phyloP scores from a whole-genome alignment of 2,329 filamentous ascomycete species.

The Penicillium sp. region DNA sequence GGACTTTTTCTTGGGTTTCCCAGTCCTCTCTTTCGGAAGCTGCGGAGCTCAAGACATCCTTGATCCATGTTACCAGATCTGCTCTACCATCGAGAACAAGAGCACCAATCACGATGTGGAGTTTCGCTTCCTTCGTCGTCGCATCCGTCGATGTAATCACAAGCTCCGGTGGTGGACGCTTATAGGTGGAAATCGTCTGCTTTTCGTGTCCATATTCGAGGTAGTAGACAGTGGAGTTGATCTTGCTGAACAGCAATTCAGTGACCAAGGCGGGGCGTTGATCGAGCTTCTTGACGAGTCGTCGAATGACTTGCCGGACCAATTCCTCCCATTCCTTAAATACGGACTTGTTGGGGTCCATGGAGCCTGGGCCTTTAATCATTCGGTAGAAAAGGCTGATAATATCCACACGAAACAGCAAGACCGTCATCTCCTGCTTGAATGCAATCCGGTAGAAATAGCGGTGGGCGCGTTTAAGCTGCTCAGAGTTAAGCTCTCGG shows the following conservation, averaged over 20 bases:
- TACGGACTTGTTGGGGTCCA: slow-evolving; percentile 64
- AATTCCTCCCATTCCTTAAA: slow-evolving; percentile 92
- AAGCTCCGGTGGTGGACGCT: slow-evolving; percentile 72
- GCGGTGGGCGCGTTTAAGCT: slow-evolving; percentile 87
- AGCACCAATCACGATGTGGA: slow-evolving; percentile 75
- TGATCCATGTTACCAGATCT: slow-evolving; percentile 78
- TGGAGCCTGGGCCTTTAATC: slow-evolving; percentile 79
- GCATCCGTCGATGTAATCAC: slow-evolving; percentile 74
- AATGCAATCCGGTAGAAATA: slow-evolving; percentile 94
- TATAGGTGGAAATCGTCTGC: slow-evolving; percentile 64
- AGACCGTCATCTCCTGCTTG: slow-evolving; percentile 85
- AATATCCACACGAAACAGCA: slow-evolving; percentile 89
- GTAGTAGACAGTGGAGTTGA: slow-evolving; percentile 76
- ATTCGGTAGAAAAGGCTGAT: slow-evolving; percentile 83
- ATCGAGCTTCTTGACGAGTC: slow-evolving; percentile 78
- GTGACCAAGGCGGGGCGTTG: slow-evolving; percentile 81
- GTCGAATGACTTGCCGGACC: slow-evolving; percentile 76
- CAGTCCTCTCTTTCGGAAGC: slow-evolving; percentile 72
- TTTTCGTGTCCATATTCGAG: slow-evolving; percentile 88
- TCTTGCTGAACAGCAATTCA: slow-evolving; percentile 94
- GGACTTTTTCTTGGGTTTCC: slow-evolving; percentile 67
- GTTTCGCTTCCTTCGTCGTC: slow-evolving; percentile 61
- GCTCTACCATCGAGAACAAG: slow-evolving; percentile 75
- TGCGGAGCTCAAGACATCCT: slow-evolving; percentile 65
- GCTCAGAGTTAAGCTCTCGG: slow-evolving; percentile 70